Evolutionary conservation across 2,329 filamentous ascomycete genomes (phyloP).

Genomic region (Mycosphaerella arachidis): DNA sequence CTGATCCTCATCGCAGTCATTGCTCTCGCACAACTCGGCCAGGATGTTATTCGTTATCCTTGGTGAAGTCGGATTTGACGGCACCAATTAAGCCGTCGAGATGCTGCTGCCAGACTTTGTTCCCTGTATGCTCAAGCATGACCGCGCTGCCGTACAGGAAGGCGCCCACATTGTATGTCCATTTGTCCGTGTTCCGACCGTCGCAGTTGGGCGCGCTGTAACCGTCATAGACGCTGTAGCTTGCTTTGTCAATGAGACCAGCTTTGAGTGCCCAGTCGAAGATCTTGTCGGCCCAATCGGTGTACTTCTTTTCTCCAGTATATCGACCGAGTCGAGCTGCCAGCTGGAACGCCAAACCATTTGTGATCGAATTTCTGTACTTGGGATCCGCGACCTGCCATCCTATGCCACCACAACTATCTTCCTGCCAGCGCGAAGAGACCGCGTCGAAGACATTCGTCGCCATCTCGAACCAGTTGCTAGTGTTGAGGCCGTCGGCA

Average conservation of each 20-base stretch:
- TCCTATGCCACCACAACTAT: constrained; percentile 66
- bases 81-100: constrained; percentile 25
- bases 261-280: constrained; percentile 39
- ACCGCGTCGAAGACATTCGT: constrained; percentile 78
- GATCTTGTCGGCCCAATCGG: constrained; percentile 55
- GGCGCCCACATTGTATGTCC: constrained; percentile 45
- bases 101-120: constrained; percentile 19
- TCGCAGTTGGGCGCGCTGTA: constrained; percentile 37
- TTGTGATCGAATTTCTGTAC: constrained; percentile 83
- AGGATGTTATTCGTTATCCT: constrained; percentile 34
- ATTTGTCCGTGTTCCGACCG: constrained; percentile 42
- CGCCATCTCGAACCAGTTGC: constrained; percentile 63
- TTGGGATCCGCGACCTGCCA: constrained; percentile 58
- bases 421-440: constrained; percentile 63
- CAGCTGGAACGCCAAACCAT: constrained; percentile 77
- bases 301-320: constrained; percentile 54
- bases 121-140: constrained; percentile 39
- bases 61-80: constrained; percentile 38
- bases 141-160: constrained; percentile 46
- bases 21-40: constrained; percentile 43
- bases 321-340: constrained; percentile 50
- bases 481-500: neutral
- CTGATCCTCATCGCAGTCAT: constrained; percentile 42
- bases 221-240: constrained; percentile 46
- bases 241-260: constrained; percentile 55